Base-by-base conservation (phyloP, 495 filamentous ascomycete species). In the Hyaloscypha finlandica region DNA sequence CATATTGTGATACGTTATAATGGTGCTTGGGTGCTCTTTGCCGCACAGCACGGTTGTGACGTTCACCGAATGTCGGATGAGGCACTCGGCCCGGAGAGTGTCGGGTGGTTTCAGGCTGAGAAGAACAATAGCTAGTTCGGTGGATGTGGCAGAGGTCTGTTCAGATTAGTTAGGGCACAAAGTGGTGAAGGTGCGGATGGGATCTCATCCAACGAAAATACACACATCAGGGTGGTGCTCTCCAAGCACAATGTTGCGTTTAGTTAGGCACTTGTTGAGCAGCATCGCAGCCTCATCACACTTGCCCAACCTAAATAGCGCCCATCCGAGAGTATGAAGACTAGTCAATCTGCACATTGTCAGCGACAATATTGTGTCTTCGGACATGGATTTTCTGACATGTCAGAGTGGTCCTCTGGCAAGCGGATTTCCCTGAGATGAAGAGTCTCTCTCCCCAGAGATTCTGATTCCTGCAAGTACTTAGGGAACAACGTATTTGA, bases 391-490 rank as follows among this genome's bases (percentile, higher is more conserved):
- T 16, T 48, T 48, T 16, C 42, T 48, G 16, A 48, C 42, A 48
- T 48, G 4, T 48, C 42, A 11, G 42, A 6, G 42, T 48, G 42
- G 16, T 48, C 42, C 16, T 48, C 16, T 48, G 42, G 42, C 42
- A 48, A 48, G 42, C 42, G 4, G 16, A 14, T 19, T 48, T 48
- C 42, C 16, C 42, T 48, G 4, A 16, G 42, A 48, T 48, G 42
- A 19, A 48, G 42, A 14, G 42, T 48, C 8, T 6, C 42, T 12
- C 42, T 48, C 11, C 42, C 42, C 16, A 48, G 16, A 19, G 42
- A 48, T 48, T 48, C 42, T 48, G 42, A 48, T 48, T 48, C 42
- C 42, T 48, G 42, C 16, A 48, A 48, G 16, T 48, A 48, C 42
- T 48, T 48, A 19, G 42, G 42, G 16, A 48, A 48, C 42, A 48